Evolutionary conservation across 2,329 filamentous ascomycete genomes (phyloP).

Genomic region (Pyrenophora seminiperda): DNA sequence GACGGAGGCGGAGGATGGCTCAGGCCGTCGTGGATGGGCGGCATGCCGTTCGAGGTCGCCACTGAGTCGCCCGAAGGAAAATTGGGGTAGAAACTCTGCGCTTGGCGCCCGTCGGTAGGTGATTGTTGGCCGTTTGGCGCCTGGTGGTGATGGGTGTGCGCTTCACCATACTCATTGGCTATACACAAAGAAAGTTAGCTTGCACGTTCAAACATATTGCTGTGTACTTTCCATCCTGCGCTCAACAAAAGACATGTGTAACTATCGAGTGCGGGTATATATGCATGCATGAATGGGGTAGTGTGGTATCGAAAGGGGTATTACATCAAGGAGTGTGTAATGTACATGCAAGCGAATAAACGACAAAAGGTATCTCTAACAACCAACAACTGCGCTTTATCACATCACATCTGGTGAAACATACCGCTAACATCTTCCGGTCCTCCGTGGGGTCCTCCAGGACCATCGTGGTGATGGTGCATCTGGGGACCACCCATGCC

Average conservation of each 20-base stretch:
- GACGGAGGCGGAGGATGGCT: constrained; percentile 52
- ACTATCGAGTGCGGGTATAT: constrained; percentile 22
- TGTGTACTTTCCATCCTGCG: constrained; percentile 26
- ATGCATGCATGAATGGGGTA: constrained; percentile 41
- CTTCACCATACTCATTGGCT: constrained; percentile 65
- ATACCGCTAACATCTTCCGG: constrained; percentile 92
- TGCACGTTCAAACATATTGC: constrained; percentile 38
- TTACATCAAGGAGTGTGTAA: constrained; percentile 52
- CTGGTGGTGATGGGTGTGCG: constrained; percentile 70
- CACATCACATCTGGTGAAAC: constrained; percentile 85
- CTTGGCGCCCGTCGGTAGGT: constrained; percentile 70
- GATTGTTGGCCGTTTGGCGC: constrained; percentile 61
- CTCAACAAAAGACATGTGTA: constrained; percentile 39
- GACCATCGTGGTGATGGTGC: constrained; percentile 75
- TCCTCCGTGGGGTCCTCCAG: constrained; percentile 68
- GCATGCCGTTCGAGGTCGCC: constrained; percentile 63
- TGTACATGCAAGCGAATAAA: constrained; percentile 50
- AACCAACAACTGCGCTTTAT: constrained; percentile 45
- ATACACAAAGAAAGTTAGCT: constrained; percentile 53
- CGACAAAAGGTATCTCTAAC: constrained; percentile 50
- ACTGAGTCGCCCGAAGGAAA: constrained; percentile 65
- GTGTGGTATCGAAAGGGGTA: constrained; percentile 48
- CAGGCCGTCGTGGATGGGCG: constrained; percentile 66
- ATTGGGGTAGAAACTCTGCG: constrained; percentile 75
- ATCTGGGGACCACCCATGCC: constrained; percentile 68